Base-by-base conservation (phyloP, 2,329 filamentous ascomycete genomes). In the Lasiodiplodia sp. region DNA sequence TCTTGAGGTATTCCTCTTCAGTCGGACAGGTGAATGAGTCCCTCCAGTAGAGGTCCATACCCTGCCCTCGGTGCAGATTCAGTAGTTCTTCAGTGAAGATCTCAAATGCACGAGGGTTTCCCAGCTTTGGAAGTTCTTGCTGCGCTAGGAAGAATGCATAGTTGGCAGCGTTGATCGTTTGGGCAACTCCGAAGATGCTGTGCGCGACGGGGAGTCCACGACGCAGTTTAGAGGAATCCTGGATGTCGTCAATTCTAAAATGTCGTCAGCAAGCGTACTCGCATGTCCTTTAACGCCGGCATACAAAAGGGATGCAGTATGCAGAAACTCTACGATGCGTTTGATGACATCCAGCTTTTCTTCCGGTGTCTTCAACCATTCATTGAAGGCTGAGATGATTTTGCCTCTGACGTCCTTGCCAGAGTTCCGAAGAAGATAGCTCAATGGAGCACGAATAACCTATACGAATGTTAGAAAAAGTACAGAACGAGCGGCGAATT, bases 21-120 rank as follows among this genome's bases (percentile, higher is more conserved):
- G 87, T 92, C 16, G 93, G 93, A 79, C 92, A 95, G 23, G 90
- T 94, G 69, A 96, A 83, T 34, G 90, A 93, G 80, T 96, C 92
- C 68, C 92, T 87, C 93, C 94, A 97, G 83, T 92, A 96, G 40
- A 97, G 86, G 74, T 97, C 93, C 91, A 96, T 94, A 71, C 93
- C 92, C 80, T 97, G 93, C 23, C 93, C 93, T 37, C 92, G 86
- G 79, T 97, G 93, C 60, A 97, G 87, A 78, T 96, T 94, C 71
- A 94, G 81, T 38, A 97, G 85, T 82, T 96, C 93, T 71, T 96
- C 92, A 18, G 91, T 90, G 75, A 91, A 97, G 67, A 94, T 90
- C 69, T 95, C 86, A 25, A 88, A 86, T 49, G 85, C 83, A 1
- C 34, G 16, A 4, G 88, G 88, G 76, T 92, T 93, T 70, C 86